Evolutionary conservation across 2,329 filamentous ascomycete species (phyloP), one percentile per base, ranked within the genome.

Genomic region (Pleoardoris graminearum): DNA sequence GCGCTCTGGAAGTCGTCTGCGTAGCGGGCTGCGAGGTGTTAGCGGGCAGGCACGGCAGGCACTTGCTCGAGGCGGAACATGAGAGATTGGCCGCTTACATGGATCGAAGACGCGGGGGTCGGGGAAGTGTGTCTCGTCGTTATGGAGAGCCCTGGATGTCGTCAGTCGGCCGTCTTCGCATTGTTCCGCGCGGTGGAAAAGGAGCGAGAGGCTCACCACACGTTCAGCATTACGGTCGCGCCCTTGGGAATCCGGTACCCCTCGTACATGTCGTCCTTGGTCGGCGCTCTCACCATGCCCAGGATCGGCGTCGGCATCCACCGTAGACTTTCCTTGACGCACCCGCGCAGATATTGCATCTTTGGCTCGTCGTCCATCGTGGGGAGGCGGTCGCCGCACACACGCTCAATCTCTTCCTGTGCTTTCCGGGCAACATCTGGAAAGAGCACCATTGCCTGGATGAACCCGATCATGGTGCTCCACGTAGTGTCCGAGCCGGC

Each of bases 231-330:
- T 16, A 73, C 54, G 11, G 67, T 61, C 1, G 70, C 64, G 8
- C 68, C 71, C 46, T 71, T 71, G 0, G 72, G 74, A 35, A 75
- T 66, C 19, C 50, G 51, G 30, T 62, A 69, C 3, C 70, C 72
- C 29, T 50, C 48, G 39, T 68, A 67, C n/a, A 43, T 23, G 25
- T 67, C 62, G n/a, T 65, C 64, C 11, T 43, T 27, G 6, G 43
- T 57, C 0, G 53, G 46, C 2, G 61, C 59, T 21, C 66, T 61
- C 4, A 60, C 59, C 3, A 60, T 32, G 1, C 55, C 62, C 11
- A 61, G 14, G 11, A 56, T 56, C 6, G 41, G 43, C 2, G 53
- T 61, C 8, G 63, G 60, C 51, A 60, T 59, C 62, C 63, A 68
- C 2, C 65, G 51, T 38, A 62, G 27, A 3, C 33, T 45, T 37